Conservation (phyloP, 129 eudicot genomes). For the Chrysanthemum lavandulifolium region DNA sequence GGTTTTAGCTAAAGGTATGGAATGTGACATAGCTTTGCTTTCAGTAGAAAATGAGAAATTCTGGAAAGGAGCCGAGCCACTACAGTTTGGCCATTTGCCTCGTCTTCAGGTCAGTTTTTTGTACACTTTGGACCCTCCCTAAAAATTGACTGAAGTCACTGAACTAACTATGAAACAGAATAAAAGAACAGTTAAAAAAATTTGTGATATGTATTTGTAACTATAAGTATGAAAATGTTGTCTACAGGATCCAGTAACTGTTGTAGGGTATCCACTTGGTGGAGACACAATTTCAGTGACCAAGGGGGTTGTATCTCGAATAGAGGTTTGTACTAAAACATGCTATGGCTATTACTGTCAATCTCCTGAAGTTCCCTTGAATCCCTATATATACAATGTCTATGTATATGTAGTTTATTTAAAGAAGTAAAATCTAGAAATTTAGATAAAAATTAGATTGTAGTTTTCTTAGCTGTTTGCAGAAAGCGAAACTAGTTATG, state of each 20-base stretch:
- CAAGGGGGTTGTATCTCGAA: constrained; percentile 96
- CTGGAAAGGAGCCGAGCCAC: constrained; percentile 91
- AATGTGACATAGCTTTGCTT: constrained; percentile 95
- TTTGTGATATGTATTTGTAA: constrained; percentile 20
- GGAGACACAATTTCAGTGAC: constrained; percentile 99
- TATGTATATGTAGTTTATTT: background rate
- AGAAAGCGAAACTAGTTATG: constrained; percentile 2
- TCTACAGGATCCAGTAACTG: constrained; percentile 88
- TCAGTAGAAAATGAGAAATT: constrained; percentile 82
- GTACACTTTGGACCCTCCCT: background rate
- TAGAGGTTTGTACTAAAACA: constrained; percentile 64
- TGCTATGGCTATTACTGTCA: constrained; percentile 2
- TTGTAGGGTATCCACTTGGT: constrained; percentile 99
- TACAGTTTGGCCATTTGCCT: constrained; percentile 79
- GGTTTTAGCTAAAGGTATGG: constrained; percentile 94
- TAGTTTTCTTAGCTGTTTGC: constrained; percentile 9
- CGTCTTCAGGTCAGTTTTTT: constrained; percentile 74
- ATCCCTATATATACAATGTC: too few relatives aligned
- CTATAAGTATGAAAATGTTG: constrained; percentile 1
- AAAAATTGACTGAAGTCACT: background rate
- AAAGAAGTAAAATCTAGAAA: constrained; percentile 10
- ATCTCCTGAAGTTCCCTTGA: too few relatives aligned
- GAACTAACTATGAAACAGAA: constrained; percentile 9
- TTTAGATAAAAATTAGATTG: constrained; percentile 6
- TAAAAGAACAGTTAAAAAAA: background rate